Base-by-base conservation (phyloP, 1,284 basidiomycete genomes). In the Cutaneotrichosporon cutaneum region DNA sequence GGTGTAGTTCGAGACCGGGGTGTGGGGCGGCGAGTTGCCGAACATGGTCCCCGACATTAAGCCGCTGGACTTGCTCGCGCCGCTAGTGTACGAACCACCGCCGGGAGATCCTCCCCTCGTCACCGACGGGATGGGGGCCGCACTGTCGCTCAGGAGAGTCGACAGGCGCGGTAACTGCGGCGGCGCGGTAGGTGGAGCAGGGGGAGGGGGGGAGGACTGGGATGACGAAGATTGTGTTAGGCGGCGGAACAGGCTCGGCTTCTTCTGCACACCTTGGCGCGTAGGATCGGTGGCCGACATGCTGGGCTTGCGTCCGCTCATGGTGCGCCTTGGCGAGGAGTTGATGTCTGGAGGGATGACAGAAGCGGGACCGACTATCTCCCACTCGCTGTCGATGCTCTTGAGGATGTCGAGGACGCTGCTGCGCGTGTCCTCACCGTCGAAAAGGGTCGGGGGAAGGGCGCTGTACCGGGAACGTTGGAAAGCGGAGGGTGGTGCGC, bases 111-210 rank as follows among this genome's bases (percentile, higher is more conserved):
- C 18, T 21, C 18, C 18, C 4, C 26, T 54, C 10, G 21, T 24
- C 35, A 26, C n/a, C 0, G 58, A n/a, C 18, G 22, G 50, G 4
- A 35, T 39, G 7, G 11, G 18, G n/a, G 54, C 32, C 30, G 51
- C 13, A 26, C 55, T 42, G 27, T 56, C 36, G 5, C 22, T 27
- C 18, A 57, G 32, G 4, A 63, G 39, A 4, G 59, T 58, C 0
- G 53, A 48, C 24, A 64, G 50, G 14, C 59, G 63, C 14, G 63
- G 63, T 5, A 64, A 58, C 47, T 61, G 63, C 14, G 63, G 63
- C 27, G 57, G 33, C 11, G 50, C 39, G 22, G 54, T 39, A 6
- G 33, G 36, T 18, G 27, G 14, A 16, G 26, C 27, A 10, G 26
- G 48, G 9, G 58, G 32, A 11, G 61, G 30, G 30, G 32, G 52